phyloP scores from a whole-genome alignment of 2,329 filamentous ascomycete species.

The Aspergillus unguis region DNA sequence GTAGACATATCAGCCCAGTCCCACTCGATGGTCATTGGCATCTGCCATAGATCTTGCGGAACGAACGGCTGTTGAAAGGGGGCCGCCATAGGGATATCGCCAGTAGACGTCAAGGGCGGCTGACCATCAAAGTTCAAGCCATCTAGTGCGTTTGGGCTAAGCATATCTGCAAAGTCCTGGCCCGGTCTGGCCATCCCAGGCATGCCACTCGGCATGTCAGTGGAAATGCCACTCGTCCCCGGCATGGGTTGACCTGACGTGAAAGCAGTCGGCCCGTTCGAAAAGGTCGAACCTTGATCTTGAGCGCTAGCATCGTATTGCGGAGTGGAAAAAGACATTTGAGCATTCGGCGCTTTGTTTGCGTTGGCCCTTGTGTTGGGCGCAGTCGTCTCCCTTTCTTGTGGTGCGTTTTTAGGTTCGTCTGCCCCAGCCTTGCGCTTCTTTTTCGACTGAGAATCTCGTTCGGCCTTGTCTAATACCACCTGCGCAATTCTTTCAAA shows the following conservation, averaged over 20 bases:
- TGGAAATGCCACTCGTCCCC: slow-evolving; percentile 20
- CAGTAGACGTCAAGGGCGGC: slow-evolving; percentile 27
- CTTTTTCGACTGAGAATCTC: slow-evolving; percentile 71
- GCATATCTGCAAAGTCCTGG: slow-evolving; percentile 37
- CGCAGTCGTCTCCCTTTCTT: slow-evolving; percentile 21
- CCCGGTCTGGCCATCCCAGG: slow-evolving; percentile 29
- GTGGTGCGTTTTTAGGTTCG: slow-evolving; percentile 23
- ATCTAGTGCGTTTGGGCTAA: slow-evolving; percentile 35
- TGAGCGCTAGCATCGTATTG: slow-evolving; percentile 23
- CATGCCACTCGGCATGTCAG: slow-evolving; percentile 25
- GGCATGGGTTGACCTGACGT: slow-evolving; percentile 23
- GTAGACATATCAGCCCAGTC: slow-evolving; percentile 59
- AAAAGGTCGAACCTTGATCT: slow-evolving; percentile 15
- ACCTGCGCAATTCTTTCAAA: slow-evolving; percentile 91
- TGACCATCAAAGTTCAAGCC: slow-evolving; percentile 33
- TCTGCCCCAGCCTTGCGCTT: slow-evolving; percentile 76
- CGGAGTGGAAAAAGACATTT: slow-evolving; percentile 26
- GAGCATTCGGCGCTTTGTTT: slow-evolving; percentile 18
- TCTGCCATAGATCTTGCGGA: slow-evolving; percentile 88
- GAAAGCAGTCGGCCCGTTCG: slow-evolving; percentile 23
- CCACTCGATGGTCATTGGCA: slow-evolving; percentile 96
- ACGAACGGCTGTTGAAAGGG: slow-evolving; percentile 79
- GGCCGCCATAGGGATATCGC: slow-evolving; percentile 36
- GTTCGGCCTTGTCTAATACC: slow-evolving; percentile 87
- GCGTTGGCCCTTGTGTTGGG: slow-evolving; percentile 24